Evolutionary conservation across 176 grass and related monocot genomes (phyloP).

Genomic region (Triticum dicoccoides): DNA sequence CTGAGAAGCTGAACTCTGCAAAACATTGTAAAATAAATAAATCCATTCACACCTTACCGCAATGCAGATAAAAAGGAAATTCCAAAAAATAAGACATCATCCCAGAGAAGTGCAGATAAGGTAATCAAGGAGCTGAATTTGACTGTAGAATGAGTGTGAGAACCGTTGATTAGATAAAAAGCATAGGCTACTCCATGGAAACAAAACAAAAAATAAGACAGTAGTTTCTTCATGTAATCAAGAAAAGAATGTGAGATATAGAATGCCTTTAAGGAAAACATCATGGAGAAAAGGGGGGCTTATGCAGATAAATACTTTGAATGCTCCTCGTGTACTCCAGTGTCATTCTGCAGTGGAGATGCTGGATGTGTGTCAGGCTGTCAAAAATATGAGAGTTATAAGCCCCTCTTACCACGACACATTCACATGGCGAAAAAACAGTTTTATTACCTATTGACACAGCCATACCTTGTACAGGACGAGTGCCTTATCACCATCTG

Average conservation of each 20-base stretch:
- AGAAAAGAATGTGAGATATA: constrained; percentile 1
- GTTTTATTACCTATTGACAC: not conserved
- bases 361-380: constrained; percentile 68
- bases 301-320: constrained; percentile 64
- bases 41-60: not conserved
- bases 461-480: constrained; percentile 88
- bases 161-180: not conserved
- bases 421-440: constrained; percentile 9
- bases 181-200: not conserved
- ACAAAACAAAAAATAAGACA: no score
- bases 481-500: constrained; percentile 74
- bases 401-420: not conserved
- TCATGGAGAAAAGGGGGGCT: no score
- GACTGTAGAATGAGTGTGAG: not conserved
- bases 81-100: not conserved
- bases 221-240: not conserved
- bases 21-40: constrained; percentile 11
- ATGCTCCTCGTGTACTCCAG: constrained; percentile 66
- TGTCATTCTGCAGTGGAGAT: constrained; percentile 51
- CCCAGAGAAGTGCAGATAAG: no score
- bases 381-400: constrained; percentile 25
- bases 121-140: not conserved
- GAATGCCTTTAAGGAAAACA: no score
- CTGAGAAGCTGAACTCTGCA: constrained; percentile 88
- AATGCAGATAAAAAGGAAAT: constrained; percentile 11